Evolutionary conservation across 345 rosid species (phyloP).

Genomic region (Citrus reticulata): DNA sequence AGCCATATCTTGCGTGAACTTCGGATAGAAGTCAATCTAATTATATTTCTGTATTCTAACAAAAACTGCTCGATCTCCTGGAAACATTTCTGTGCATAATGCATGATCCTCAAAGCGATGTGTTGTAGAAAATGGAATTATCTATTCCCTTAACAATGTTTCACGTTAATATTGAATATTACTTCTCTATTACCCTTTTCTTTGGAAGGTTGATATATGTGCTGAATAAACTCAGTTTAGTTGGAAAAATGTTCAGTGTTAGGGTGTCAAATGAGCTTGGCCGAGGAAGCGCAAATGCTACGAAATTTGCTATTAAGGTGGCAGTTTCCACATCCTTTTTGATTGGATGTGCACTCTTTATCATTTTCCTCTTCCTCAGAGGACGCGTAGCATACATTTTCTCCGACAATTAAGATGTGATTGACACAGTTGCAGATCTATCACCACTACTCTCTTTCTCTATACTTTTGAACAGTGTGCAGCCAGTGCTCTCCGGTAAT

Average conservation of each 20-base stretch:
- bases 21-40: neutral
- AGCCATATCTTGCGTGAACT: neutral
- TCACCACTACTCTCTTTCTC: slow-evolving; percentile 70
- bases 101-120: neutral
- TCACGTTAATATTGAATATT: neutral
- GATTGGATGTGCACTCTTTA: slow-evolving; percentile 46
- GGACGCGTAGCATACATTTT: slow-evolving; percentile 64
- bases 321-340: slow-evolving; percentile 45
- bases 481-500: slow-evolving; percentile 82
- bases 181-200: neutral
- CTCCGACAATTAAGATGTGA: slow-evolving; percentile 50
- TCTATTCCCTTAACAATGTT: neutral
- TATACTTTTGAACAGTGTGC: slow-evolving; percentile 74
- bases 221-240: neutral
- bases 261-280: slow-evolving; percentile 88
- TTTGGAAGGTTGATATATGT: neutral
- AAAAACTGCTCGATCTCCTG: neutral
- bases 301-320: slow-evolving; percentile 45
- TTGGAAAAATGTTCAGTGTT: slow-evolving; percentile 38
- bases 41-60: neutral
- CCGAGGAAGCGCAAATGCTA: slow-evolving; percentile 50
- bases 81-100: neutral
- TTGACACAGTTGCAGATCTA: slow-evolving; percentile 54
- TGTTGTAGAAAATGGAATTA: neutral
- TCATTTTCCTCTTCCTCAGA: slow-evolving; percentile 43